Base-by-base conservation (phyloP, 2,329 filamentous ascomycete genomes). In the Colletotrichum chrysophilum region DNA sequence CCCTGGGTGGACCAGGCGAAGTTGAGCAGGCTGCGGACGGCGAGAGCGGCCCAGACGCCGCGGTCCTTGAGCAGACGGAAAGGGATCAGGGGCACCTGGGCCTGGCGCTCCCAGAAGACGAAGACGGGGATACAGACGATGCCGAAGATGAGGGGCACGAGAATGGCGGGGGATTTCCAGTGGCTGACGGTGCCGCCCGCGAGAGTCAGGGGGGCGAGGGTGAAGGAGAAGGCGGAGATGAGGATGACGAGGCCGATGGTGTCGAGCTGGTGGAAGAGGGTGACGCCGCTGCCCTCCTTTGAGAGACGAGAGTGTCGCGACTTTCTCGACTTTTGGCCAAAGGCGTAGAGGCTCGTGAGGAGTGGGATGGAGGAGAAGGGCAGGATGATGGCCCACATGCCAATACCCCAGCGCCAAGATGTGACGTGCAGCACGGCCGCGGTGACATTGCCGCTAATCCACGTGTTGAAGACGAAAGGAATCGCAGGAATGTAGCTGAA, bases 331-430 rank as follows among this genome's bases (percentile, higher is more conserved):
- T 87, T 85, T 13, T 82, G 82, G 12, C 85, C 83, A 1, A 87
- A 85, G 66, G 86, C 80, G 74, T 82, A 84, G 0, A 91, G 71
- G 30, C 64, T 77, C 16, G 71, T 71, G 38, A 93, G 82, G 1
- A 93, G 84, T 2, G 92, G 91, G 6, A 92, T 75, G 0, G 89
- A 86, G 71, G 88, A 89, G 9, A 90, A 84, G 1, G 91, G 89
- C 79, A 90, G 92, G 66, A 93, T 91, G 76, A 93, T 89, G 62
- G 86, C 87, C 87, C 90, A 93, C 91, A 93, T 93, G 77, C 91
- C 91, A 28, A 92, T 87, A 16, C 91, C 92, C 91, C 91, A 93
- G 74, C 87, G 83, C 92, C 92, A 93, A 3, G 85, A 88, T 0
- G 89, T 89, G 3, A 80, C 80, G 0, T 72, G 78, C 24, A 93